Percentiles rank a stretch among this genome's conserved stretches.
These are phyloP conservation scores for Actinidia polygama DNA, from an alignment of 179 eudicot genomes.

Conservation along the genomic window DNA sequence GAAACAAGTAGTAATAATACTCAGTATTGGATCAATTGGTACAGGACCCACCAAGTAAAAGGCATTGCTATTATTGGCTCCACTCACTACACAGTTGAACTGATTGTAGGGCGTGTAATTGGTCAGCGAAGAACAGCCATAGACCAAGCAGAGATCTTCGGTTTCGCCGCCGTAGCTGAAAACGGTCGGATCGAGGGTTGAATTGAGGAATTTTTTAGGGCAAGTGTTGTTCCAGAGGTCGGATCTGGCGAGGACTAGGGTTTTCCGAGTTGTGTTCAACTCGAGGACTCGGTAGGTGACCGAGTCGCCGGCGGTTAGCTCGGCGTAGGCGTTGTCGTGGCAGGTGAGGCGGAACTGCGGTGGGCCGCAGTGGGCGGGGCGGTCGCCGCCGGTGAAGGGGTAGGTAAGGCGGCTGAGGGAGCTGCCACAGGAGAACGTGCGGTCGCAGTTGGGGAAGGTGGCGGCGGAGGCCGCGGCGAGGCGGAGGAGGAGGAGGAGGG, in stretches of 20 bases:
- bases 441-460: conserved; percentile 35
- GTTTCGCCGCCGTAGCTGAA: conserved; percentile 17
- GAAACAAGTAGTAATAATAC: conserved; percentile 18
- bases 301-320: conserved; percentile 29
- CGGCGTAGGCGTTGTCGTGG: conserved; percentile 20
- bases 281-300: conserved; percentile 34
- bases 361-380: conserved; percentile 47
- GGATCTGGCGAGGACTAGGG: conserved; percentile 29
- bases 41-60: conserved; percentile 39
- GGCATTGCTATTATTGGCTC: conserved; percentile 23
- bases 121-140: conserved; percentile 34
- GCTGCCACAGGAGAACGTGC: conserved; percentile 40
- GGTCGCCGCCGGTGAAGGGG: conserved; percentile 51
- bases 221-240: conserved; percentile 44
- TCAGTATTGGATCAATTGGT: conserved; percentile 38
- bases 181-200: conserved; percentile 32
- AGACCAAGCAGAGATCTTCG: conserved; percentile 29
- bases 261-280: conserved; percentile 25
- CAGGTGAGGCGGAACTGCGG: conserved; percentile 44
- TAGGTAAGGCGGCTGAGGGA: conserved; percentile 35
- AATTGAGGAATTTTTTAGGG: conserved; percentile 30
- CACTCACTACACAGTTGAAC: conserved; percentile 31
- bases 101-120: conserved; percentile 16
- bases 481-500: neutral
- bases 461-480: neutral